phyloP scores from a whole-genome alignment of 2,329 filamentous ascomycete species.

The Botryotinia narcissicola region DNA sequence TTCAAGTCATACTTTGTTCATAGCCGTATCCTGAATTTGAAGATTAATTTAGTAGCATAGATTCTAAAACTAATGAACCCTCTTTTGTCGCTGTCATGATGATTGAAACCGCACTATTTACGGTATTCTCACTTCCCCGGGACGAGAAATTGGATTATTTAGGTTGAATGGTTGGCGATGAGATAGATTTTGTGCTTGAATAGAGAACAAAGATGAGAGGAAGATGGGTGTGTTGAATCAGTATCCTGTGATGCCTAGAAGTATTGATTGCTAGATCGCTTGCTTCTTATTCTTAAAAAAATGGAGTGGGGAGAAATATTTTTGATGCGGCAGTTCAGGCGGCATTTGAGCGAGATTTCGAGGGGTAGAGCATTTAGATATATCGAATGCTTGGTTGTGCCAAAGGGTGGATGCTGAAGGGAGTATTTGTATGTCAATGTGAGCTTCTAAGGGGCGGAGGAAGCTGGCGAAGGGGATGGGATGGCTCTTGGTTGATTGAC shows the following conservation, averaged over 20 bases:
- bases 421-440: background rate
- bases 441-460: background rate
- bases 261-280: background rate
- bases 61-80: accelerated
- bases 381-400: background rate
- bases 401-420: background rate
- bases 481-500: background rate
- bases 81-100: background rate
- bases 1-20: background rate
- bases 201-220: background rate
- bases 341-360: background rate
- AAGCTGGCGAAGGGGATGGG: too few species aligned
- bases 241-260: accelerated
- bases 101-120: too few species aligned
- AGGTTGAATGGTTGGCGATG: accelerated
- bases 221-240: too few species aligned
- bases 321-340: background rate
- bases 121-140: accelerated
- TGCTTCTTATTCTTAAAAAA: background rate
- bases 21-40: accelerated
- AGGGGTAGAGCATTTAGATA: background rate
- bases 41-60: background rate
- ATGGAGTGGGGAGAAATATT: background rate
- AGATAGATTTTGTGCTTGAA: too few species aligned
- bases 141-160: background rate